Conservation (phyloP, 805 yeast genomes). For the Wickerhamomyces xylosicus region DNA sequence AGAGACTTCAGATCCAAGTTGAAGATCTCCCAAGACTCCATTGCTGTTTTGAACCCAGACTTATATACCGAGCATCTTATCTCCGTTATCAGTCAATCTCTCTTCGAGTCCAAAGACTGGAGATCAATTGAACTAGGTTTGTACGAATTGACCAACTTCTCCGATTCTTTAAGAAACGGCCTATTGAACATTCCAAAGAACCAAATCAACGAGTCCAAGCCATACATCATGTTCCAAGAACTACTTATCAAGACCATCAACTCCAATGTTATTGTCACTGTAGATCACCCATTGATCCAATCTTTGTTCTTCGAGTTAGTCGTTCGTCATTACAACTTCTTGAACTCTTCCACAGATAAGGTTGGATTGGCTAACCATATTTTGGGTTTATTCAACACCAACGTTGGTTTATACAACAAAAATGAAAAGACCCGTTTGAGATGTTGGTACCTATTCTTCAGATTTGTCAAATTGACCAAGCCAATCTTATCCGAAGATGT, state of each 20-base stretch:
- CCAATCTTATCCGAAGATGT: conserved; percentile 44
- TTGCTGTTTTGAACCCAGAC: conserved; percentile 49
- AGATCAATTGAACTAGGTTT: conserved; percentile 78
- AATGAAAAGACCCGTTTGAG: conserved; percentile 69
- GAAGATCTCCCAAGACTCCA: conserved; percentile 75
- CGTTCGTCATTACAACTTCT: conserved; percentile 64
- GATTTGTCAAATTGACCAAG: conserved; percentile 70
- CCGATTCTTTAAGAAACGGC: conserved; percentile 73
- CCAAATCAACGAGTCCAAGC: conserved; percentile 55
- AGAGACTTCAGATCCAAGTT: conserved; percentile 67
- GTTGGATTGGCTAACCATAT: conserved; percentile 48
- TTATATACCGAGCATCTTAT: conserved; percentile 53
- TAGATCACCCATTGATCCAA: conserved; percentile 77
- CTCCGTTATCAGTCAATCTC: conserved; percentile 43
- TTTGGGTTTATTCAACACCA: conserved; percentile 59
- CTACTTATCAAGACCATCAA: conserved; percentile 43
- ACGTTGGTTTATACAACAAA: conserved; percentile 73
- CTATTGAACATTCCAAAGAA: conserved; percentile 60
- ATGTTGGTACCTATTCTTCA: conserved; percentile 82
- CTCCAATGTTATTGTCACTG: conserved; percentile 29
- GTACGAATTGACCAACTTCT: conserved; percentile 66
- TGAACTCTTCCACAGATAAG: conserved; percentile 35
- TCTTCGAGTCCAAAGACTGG: conserved; percentile 45
- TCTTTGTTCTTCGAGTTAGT: conserved; percentile 75
- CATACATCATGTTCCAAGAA: conserved; percentile 50